A percentile compares a stretch with the other conserved stretches of the same genome.
phyloP scores from a whole-genome alignment of 441 rosid genomes.

The Gossypium lobatum region DNA sequence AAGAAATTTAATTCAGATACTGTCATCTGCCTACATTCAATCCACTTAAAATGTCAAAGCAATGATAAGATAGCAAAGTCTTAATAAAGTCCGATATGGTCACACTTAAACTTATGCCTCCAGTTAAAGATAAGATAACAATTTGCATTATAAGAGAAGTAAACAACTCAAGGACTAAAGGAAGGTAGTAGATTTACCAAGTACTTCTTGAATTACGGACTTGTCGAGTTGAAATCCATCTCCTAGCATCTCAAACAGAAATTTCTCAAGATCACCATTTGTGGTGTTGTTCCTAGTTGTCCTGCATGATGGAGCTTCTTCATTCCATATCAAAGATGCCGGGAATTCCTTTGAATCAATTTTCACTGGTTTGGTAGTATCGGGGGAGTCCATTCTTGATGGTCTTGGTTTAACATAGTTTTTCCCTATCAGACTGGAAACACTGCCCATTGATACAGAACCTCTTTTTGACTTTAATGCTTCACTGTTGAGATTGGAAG shows the following conservation, averaged over 20 bases:
- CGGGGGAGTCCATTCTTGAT: slow-evolving; percentile 22
- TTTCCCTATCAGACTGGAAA: slow-evolving; percentile 44
- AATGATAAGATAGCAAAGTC: not conserved
- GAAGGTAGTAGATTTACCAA: slow-evolving; percentile 34
- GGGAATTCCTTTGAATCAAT: slow-evolving; percentile 37
- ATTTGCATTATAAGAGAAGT: not conserved
- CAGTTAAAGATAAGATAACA: not conserved
- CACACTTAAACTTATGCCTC: not conserved
- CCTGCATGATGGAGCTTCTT: slow-evolving; percentile 20
- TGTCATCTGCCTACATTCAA: not conserved
- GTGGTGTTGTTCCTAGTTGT: slow-evolving; percentile 14
- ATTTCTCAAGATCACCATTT: slow-evolving; percentile 38
- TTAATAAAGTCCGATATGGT: not conserved
- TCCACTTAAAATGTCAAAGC: not conserved
- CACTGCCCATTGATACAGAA: slow-evolving; percentile 41
- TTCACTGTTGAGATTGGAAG: slow-evolving; percentile 13
- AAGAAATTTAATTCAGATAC: not conserved
- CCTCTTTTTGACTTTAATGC: slow-evolving; percentile 26
- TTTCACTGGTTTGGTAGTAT: slow-evolving; percentile 43
- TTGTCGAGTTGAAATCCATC: slow-evolving; percentile 52
- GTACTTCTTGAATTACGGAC: slow-evolving; percentile 41
- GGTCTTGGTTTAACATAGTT: slow-evolving; percentile 34
- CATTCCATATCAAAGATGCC: slow-evolving; percentile 32
- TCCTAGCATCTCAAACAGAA: slow-evolving; percentile 47
- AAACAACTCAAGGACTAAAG: slow-evolving; percentile 8